Conservation (phyloP, 768 basidiomycete genomes). For the Tylopilus intermedius region DNA sequence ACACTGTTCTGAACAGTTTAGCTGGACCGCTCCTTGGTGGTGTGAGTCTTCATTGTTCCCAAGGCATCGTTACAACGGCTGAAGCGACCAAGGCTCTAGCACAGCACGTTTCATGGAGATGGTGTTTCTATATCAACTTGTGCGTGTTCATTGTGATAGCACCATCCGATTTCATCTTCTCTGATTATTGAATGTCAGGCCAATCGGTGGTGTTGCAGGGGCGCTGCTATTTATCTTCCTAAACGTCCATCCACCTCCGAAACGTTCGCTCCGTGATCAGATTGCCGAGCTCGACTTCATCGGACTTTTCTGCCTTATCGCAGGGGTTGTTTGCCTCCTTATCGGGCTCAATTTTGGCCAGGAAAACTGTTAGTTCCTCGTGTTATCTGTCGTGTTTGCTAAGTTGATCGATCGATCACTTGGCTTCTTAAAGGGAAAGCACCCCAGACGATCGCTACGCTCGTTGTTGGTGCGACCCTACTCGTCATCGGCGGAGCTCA, state of each 20-base stretch:
- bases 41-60: constrained; percentile 37
- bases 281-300: constrained; percentile 62
- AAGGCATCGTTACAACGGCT: too few species aligned
- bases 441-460: constrained; percentile 50
- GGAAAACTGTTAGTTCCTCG: constrained; percentile 47
- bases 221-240: constrained; percentile 64
- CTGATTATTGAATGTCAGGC: constrained; percentile 35
- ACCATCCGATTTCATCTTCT: neutral
- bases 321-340: constrained; percentile 61
- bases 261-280: constrained; percentile 53
- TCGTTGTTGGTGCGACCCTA: constrained; percentile 49
- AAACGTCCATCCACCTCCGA: constrained; percentile 65
- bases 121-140: constrained; percentile 78
- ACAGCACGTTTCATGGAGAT: constrained; percentile 73
- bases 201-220: constrained; percentile 62
- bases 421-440: constrained; percentile 42
- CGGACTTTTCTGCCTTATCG: constrained; percentile 56
- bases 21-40: constrained; percentile 78
- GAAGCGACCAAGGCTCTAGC: constrained; percentile 17
- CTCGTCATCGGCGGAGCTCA: constrained; percentile 49
- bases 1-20: constrained; percentile 35
- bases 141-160: constrained; percentile 16
- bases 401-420: neutral
- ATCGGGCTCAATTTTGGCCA: constrained; percentile 69
- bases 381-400: neutral